phyloP scores from a whole-genome alignment of 441 rosid species.

The Aleurites moluccanus region DNA sequence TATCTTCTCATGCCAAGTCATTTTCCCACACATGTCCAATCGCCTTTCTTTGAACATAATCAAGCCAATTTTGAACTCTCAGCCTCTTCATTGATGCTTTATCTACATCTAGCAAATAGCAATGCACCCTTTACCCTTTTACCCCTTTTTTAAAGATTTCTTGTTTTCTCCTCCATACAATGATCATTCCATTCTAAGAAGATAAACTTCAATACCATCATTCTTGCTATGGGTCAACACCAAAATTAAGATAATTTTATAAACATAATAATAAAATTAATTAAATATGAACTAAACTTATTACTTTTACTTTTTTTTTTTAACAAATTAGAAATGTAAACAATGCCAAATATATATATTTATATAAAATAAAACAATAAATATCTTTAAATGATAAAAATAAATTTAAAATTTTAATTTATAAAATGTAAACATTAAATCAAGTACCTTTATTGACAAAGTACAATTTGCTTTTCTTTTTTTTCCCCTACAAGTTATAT shows the following conservation, averaged over 20 bases:
- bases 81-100: neutral
- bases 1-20: slow-evolving; percentile 20
- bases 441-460: no score
- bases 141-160: neutral
- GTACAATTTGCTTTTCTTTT: no score
- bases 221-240: neutral
- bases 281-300: no score
- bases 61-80: slow-evolving; percentile 26
- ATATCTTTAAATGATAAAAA: no score
- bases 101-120: neutral
- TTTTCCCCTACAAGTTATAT: neutral
- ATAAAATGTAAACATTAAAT: no score
- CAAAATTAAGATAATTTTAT: neutral
- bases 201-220: neutral
- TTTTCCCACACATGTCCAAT: slow-evolving; percentile 22
- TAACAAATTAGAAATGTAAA: no score
- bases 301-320: no score
- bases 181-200: slow-evolving; percentile 1
- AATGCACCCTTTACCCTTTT: neutral
- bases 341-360: no score
- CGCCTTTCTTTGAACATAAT: slow-evolving; percentile 32
- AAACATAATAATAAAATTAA: no score
- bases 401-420: no score
- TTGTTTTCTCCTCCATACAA: neutral
- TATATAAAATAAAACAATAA: no score